phyloP scores from a whole-genome alignment of 1,284 basidiomycete species.

The Vanrija sp. region DNA sequence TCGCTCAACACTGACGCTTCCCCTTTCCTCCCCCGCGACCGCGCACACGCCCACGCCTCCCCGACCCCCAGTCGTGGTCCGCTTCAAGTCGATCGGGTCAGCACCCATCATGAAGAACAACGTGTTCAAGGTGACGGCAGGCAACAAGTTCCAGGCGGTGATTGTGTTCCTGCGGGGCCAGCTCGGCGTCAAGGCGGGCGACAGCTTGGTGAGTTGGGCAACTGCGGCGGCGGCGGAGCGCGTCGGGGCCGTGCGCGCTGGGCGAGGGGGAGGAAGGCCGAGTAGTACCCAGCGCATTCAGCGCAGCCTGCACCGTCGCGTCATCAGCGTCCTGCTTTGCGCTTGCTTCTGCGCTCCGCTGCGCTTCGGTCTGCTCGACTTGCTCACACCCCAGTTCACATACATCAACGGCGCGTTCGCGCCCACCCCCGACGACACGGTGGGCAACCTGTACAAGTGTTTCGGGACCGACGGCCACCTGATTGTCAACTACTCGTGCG shows the following conservation, averaged over 20 bases:
- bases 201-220: conserved; percentile 71
- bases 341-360: no score
- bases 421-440: conserved; percentile 87
- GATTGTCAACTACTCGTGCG: conserved; percentile 92
- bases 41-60: neutral
- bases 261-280: no score
- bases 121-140: conserved; percentile 94
- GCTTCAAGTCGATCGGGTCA: conserved; percentile 97
- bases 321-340: no score
- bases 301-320: no score
- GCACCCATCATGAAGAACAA: conserved; percentile 99
- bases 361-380: no score
- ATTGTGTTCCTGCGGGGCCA: conserved; percentile 90
- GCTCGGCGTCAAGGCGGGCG: conserved; percentile 79
- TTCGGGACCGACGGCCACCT: conserved; percentile 89
- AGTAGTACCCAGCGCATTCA: no score
- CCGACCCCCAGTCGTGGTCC: conserved; percentile 71
- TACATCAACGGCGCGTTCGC: conserved; percentile 98
- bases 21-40: neutral
- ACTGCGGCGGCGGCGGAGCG: neutral
- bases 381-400: conserved; percentile 64
- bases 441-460: conserved; percentile 78
- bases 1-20: neutral
- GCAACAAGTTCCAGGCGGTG: conserved; percentile 91
- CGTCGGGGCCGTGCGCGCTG: no score